Evolutionary conservation across 169 alveolate species (phyloP).

Genomic region (Cyclospora cayetanensis): DNA sequence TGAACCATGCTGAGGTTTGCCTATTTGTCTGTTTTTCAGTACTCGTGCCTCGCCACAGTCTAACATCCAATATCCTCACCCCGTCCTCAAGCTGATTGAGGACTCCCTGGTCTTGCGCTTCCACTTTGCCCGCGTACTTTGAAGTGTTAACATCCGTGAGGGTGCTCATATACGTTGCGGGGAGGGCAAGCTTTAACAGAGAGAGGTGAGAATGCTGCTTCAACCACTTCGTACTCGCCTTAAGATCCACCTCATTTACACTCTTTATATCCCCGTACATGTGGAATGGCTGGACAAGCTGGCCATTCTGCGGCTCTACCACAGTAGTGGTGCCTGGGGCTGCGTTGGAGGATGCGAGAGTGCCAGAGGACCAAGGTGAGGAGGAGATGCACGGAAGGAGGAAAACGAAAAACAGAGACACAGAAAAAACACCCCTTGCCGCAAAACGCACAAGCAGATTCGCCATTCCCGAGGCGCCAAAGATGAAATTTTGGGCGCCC

Average conservation of each 20-base stretch:
- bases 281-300: too few relatives aligned
- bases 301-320: too few relatives aligned
- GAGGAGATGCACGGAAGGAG: too few relatives aligned
- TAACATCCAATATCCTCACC: slow-evolving; percentile 42
- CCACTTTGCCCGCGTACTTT: slow-evolving; percentile 39
- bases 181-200: slow-evolving; percentile 61
- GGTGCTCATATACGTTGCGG: slow-evolving; percentile 67
- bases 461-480: too few relatives aligned
- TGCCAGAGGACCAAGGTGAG: too few relatives aligned
- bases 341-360: too few relatives aligned
- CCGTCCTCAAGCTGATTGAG: slow-evolving; percentile 68
- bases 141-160: slow-evolving; percentile 48
- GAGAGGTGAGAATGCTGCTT: slow-evolving; percentile 36
- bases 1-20: slow-evolving; percentile 20
- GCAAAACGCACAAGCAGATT: too few relatives aligned
- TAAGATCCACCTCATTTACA: slow-evolving; percentile 24
- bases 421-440: too few relatives aligned
- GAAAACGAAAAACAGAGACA: too few relatives aligned
- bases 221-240: slow-evolving; percentile 47
- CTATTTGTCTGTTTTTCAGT: background rate
- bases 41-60: slow-evolving; percentile 62
- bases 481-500: too few relatives aligned
- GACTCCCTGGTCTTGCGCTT: slow-evolving; percentile 55
- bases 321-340: too few relatives aligned
- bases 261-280: slow-evolving; percentile 36